Conservation (phyloP, 2,329 filamentous ascomycete species). For the Sordariomycetes sp. region DNA sequence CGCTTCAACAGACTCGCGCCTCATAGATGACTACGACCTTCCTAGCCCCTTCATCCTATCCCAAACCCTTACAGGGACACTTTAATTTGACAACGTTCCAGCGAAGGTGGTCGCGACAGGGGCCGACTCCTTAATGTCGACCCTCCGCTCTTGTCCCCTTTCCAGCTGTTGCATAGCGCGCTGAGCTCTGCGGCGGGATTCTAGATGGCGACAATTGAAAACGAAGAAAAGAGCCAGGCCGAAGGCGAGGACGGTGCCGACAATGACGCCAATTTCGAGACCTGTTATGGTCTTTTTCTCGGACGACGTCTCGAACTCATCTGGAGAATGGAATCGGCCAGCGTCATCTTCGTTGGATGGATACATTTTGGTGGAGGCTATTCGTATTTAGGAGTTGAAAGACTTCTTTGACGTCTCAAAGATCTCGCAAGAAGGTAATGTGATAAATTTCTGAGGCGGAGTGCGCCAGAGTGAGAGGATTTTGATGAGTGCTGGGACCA, state of each 20-base stretch:
- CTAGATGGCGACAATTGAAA: conserved; percentile 12
- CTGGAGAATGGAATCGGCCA: conserved; percentile 6
- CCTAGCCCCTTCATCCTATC: too few species aligned
- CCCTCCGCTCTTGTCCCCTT: neutral
- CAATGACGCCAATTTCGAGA: conserved; percentile 17
- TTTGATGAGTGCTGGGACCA: too few species aligned
- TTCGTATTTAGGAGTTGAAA: too few species aligned
- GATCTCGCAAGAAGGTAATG: too few species aligned
- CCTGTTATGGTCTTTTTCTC: conserved; percentile 10
- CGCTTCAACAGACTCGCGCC: too few species aligned
- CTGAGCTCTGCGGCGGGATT: conserved; percentile 6
- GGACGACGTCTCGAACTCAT: conserved; percentile 1
- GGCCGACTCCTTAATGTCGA: neutral
- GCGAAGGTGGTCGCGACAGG: too few species aligned
- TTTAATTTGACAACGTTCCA: too few species aligned
- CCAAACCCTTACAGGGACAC: too few species aligned
- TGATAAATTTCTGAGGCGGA: too few species aligned
- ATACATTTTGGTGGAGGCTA: conserved; percentile 2
- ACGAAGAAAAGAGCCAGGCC: conserved; percentile 11
- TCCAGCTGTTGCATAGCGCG: neutral
- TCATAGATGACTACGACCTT: too few species aligned
- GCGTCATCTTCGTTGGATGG: conserved; percentile 3
- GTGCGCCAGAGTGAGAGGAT: too few species aligned
- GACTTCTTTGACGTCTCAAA: too few species aligned
- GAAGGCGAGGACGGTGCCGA: conserved; percentile 13